Conservation (phyloP, 2,329 filamentous ascomycete genomes). For the Colletotrichum sp. region DNA sequence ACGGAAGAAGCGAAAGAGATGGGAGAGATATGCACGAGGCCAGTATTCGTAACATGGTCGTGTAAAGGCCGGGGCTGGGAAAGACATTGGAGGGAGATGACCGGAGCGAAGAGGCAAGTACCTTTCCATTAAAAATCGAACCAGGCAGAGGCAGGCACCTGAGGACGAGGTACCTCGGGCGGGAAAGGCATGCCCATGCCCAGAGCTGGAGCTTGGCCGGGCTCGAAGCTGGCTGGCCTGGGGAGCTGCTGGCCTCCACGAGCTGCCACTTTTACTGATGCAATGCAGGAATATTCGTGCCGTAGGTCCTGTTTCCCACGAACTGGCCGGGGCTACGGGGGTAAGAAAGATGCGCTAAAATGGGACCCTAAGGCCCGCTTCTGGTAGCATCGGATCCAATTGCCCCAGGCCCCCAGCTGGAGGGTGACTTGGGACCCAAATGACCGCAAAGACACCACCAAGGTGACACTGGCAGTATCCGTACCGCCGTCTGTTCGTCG, state of each 20-base stretch:
- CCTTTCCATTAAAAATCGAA: not conserved
- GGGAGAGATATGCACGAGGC: not conserved
- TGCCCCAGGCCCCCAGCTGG: not conserved
- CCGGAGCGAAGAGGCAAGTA: not conserved
- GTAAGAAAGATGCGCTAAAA: not conserved
- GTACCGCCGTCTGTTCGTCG: not conserved
- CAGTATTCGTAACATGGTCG: slow-evolving; percentile 1
- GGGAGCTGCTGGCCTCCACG: not conserved
- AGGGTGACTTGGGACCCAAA: not conserved
- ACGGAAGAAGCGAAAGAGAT: not conserved
- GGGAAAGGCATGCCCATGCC: not conserved
- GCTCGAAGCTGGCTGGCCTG: not conserved
- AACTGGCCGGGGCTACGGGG: slow-evolving; percentile 1
- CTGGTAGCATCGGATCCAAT: not conserved
- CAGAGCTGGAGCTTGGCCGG: slow-evolving; percentile 1
- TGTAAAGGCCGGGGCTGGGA: slow-evolving; percentile 6
- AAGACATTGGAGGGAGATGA: not conserved
- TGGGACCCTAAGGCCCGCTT: slow-evolving; percentile 2
- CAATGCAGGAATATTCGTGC: not conserved
- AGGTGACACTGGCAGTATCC: not conserved
- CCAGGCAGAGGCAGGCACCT: not conserved
- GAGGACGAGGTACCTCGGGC: not conserved
- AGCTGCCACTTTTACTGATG: not conserved
- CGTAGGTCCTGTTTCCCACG: slow-evolving; percentile 1
- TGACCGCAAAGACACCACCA: not conserved